These are phyloP conservation scores for Penicillium sp. DNA, from an alignment of 2,329 filamentous ascomycete genomes.

Conservation along the genomic window DNA sequence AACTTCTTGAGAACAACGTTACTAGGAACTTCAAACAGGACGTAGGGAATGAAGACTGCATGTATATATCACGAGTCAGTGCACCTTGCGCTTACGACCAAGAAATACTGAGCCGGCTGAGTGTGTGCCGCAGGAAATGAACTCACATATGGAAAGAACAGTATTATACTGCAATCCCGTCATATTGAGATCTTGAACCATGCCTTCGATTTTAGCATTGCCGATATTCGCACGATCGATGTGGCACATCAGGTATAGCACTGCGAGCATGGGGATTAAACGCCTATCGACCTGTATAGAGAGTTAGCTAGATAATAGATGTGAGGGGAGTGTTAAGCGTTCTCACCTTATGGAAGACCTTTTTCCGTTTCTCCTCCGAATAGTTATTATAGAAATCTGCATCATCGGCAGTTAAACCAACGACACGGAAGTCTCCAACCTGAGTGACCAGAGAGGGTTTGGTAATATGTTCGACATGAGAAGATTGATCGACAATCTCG, in stretches of 20 bases:
- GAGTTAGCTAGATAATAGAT: neutral
- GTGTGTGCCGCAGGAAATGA: neutral
- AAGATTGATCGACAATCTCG: slow-evolving; percentile 5
- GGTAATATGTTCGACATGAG: slow-evolving; percentile 8
- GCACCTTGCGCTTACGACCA: neutral
- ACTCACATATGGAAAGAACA: slow-evolving; percentile 9
- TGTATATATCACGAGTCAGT: neutral
- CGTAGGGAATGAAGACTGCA: slow-evolving; percentile 16
- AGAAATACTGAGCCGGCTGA: fast-evolving
- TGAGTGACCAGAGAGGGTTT: slow-evolving; percentile 5
- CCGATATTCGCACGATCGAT: slow-evolving; percentile 20
- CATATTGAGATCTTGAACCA: slow-evolving; percentile 11
- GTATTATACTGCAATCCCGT: slow-evolving; percentile 20
- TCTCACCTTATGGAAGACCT: slow-evolving; percentile 12
- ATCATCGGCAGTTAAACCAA: slow-evolving; percentile 14
- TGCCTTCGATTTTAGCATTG: slow-evolving; percentile 20
- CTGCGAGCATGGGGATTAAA: slow-evolving; percentile 17
- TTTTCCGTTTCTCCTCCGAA: slow-evolving; percentile 6
- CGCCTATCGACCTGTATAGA: slow-evolving; percentile 9
- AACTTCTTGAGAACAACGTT: slow-evolving; percentile 19
- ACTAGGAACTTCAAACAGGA: slow-evolving; percentile 18
- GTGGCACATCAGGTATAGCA: slow-evolving; percentile 17
- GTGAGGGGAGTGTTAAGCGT: neutral
- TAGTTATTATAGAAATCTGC: slow-evolving; percentile 12
- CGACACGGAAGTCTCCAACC: slow-evolving; percentile 6